Evolutionary conservation across 225 moss, liverwort and hornwort genomes (phyloP).

Genomic region (Physcomitrium patens): DNA sequence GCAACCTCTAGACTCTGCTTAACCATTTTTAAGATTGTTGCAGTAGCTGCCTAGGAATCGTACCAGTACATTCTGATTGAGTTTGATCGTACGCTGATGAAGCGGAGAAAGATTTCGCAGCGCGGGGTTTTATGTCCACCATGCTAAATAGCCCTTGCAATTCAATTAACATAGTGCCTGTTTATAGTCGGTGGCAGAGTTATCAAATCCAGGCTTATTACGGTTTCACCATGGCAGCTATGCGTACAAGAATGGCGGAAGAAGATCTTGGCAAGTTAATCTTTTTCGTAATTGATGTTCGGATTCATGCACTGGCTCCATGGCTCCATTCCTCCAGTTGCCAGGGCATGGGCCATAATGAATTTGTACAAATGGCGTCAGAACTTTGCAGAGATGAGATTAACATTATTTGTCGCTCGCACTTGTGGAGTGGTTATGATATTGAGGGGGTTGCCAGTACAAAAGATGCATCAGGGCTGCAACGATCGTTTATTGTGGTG

Average conservation of each 20-base stretch:
- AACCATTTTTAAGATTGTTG: constrained; percentile 23
- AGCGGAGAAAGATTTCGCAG: constrained; percentile 19
- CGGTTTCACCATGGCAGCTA: constrained; percentile 40
- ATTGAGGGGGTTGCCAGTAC: neutral
- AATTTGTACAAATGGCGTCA: constrained; percentile 18
- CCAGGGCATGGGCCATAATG: constrained; percentile 2
- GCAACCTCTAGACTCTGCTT: constrained; percentile 15
- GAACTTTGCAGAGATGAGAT: constrained; percentile 18
- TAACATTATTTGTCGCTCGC: constrained; percentile 1
- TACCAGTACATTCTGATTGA: constrained; percentile 9
- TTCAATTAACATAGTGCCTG: constrained; percentile 22
- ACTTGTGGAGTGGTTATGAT: constrained; percentile 20
- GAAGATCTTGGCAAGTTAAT: constrained; percentile 35
- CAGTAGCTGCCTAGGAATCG: constrained; percentile 23
- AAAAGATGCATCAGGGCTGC: neutral
- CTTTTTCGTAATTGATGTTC: constrained; percentile 24
- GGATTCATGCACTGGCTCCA: neutral
- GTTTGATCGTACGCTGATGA: constrained; percentile 21
- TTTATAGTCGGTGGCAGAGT: constrained; percentile 33
- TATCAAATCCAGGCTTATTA: constrained; percentile 27
- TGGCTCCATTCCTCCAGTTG: neutral
- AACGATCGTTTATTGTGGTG: neutral
- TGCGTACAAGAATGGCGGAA: constrained; percentile 21
- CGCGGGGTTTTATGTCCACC: neutral
- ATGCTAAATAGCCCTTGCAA: constrained; percentile 24